Base-by-base conservation (phyloP, 257 asterid genomes). In the Fraxinus americana region DNA sequence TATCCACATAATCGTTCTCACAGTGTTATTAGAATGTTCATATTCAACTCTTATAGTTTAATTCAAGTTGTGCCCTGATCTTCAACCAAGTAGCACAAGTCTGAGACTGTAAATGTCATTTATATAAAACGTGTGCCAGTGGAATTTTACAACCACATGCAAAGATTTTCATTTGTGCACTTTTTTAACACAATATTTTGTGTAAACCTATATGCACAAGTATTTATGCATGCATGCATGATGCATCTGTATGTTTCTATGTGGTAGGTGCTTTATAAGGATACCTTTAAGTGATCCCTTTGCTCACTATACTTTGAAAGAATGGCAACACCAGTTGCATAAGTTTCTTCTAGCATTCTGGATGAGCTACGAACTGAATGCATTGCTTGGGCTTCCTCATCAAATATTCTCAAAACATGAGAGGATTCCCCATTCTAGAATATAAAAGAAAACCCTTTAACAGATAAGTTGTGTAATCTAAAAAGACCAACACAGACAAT, bases 241-340 rank as follows among this genome's bases (percentile, higher is more conserved):
- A 19, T 21, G 50, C 50, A 11, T 43, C 50, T 43, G 30, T 48
- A 48, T 48, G 57, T 48, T 43, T 48, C n/a, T 48, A 14, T 48
- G 57, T 48, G 57, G 57, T 48, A 54, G 65, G 2, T 54, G 10
- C 23, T 54, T 54, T 4, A 39, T 50, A 75, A 34, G 71, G 27
- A 65, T 89, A 94, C 98, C 97, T 94, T 94, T 73, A 94, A 84
- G 81, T 88, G 97, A 79, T 94, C 98, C 84, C 97, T 86, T 86
- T 94, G 98, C 86, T 91, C 97, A 38, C 98, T 87, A 76, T 94
- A 94, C 89, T 92, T 91, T 35, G 97, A 90, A 73, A 94, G 98
- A 78, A 94, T 85, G 25, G 94, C 96, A 71, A 91, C 89, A 72
- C 99, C 98, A 72, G 94, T 90, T 71, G 95, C 89, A 81, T 86